These are phyloP conservation scores for Acacia crassicarpa DNA, from an alignment of 306 rosid species.

Conservation along the genomic window DNA sequence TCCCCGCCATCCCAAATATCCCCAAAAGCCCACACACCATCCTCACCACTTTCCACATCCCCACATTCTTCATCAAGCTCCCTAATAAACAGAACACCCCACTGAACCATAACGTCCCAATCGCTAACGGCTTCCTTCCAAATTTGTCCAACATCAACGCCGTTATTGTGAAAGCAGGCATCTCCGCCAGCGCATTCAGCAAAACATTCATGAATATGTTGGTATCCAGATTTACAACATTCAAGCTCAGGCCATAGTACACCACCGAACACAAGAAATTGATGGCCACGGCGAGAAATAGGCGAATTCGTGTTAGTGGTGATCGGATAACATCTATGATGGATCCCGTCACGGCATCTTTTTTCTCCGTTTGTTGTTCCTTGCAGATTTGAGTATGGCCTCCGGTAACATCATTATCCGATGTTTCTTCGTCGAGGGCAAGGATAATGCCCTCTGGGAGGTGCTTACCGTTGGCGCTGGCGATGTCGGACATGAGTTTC, in stretches of 20 bases:
- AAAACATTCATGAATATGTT: conserved; percentile 74
- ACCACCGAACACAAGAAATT: conserved; percentile 68
- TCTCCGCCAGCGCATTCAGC: conserved; percentile 75
- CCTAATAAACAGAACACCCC: conserved; percentile 63
- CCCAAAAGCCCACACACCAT: conserved; percentile 77
- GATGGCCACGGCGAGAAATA: conserved; percentile 59
- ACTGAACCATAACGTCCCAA: conserved; percentile 80
- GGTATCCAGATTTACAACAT: conserved; percentile 67
- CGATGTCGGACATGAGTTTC: conserved; percentile 63
- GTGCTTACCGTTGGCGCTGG: conserved; percentile 53
- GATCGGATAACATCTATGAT: conserved; percentile 60
- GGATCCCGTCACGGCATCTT: conserved; percentile 54
- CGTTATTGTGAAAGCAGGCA: conserved; percentile 81
- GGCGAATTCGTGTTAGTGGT: conserved; percentile 58
- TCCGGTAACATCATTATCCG: neutral
- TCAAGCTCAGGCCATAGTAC: conserved; percentile 81
- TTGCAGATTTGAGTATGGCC: conserved; percentile 1
- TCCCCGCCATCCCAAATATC: conserved; percentile 91
- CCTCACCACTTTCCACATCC: conserved; percentile 45
- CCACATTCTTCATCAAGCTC: conserved; percentile 41
- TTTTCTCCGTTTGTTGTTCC: conserved; percentile 5
- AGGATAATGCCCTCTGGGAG: conserved; percentile 55
- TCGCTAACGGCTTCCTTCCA: conserved; percentile 59
- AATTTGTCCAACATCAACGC: conserved; percentile 61
- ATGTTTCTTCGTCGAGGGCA: conserved; percentile 60